Evolutionary conservation across 306 rosid genomes (phyloP).

Genomic region (Herpetospermum pedunculosum): DNA sequence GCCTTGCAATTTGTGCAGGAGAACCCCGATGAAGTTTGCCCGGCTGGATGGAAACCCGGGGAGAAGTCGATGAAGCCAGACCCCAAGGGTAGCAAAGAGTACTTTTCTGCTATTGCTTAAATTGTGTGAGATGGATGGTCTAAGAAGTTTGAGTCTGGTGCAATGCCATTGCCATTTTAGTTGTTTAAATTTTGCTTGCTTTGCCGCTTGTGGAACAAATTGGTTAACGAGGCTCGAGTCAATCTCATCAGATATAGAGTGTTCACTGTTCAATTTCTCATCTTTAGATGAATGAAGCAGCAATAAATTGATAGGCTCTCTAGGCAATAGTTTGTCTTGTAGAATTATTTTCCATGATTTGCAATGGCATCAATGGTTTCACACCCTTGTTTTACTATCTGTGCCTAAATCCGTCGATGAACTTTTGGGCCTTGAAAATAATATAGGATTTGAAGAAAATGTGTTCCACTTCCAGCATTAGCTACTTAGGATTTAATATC

Average conservation of each 20-base stretch:
- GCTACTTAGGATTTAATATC: too few species aligned
- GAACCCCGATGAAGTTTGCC: constrained; percentile 94
- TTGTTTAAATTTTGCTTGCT: constrained; percentile 2
- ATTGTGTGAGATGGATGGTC: neutral
- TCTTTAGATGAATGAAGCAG: neutral
- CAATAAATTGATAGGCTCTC: neutral
- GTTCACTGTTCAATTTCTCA: neutral
- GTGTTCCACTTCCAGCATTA: too few species aligned
- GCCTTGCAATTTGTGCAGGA: constrained; percentile 93
- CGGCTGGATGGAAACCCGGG: constrained; percentile 98
- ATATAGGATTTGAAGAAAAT: too few species aligned
- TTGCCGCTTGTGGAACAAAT: neutral
- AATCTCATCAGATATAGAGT: neutral
- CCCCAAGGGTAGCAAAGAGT: constrained; percentile 92
- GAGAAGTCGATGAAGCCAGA: constrained; percentile 99
- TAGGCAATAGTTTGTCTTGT: constrained; percentile 5
- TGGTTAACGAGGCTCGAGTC: neutral
- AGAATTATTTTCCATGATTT: neutral
- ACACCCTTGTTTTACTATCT: neutral
- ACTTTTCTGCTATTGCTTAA: constrained; percentile 64
- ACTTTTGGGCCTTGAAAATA: too few species aligned
- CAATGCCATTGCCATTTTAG: neutral
- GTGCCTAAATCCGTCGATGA: neutral
- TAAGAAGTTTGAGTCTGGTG: neutral
- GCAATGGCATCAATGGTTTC: neutral